phyloP scores from a whole-genome alignment of 208 protist genomes.

The Acanthamoeba culbertsoni region DNA sequence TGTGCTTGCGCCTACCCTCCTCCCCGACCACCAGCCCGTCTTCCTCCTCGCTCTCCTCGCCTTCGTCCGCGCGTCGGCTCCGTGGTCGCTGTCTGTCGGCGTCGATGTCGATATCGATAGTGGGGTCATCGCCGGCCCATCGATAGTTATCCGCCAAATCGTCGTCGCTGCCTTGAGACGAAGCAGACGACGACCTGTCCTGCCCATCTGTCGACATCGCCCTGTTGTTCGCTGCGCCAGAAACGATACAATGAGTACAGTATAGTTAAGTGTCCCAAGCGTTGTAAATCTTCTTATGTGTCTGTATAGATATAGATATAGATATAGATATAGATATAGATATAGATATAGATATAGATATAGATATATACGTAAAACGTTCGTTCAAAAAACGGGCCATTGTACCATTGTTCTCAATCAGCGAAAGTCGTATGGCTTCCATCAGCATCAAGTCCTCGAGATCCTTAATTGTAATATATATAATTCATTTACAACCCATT shows the following conservation, averaged over 20 bases:
- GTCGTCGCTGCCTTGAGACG: not conserved
- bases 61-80: not conserved
- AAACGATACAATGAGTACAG: not conserved
- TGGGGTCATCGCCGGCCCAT: not conserved
- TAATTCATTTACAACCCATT: no score
- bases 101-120: not conserved
- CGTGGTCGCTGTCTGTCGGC: not conserved
- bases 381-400: not conserved
- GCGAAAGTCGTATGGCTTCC: constrained; percentile 68
- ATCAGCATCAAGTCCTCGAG: constrained; percentile 70
- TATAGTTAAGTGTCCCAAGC: not conserved
- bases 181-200: constrained; percentile 9
- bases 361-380: not conserved
- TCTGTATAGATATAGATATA: not conserved
- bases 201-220: not conserved
- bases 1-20: not conserved
- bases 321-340: not conserved
- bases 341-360: not conserved
- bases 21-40: no score
- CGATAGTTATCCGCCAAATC: not conserved
- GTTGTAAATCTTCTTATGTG: not conserved
- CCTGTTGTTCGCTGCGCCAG: not conserved
- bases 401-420: constrained; percentile 28
- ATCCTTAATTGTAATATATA: no score
- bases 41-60: constrained; percentile 39